phyloP scores from a whole-genome alignment of 2,329 filamentous ascomycete genomes.

The Diplocarpon rosae region DNA sequence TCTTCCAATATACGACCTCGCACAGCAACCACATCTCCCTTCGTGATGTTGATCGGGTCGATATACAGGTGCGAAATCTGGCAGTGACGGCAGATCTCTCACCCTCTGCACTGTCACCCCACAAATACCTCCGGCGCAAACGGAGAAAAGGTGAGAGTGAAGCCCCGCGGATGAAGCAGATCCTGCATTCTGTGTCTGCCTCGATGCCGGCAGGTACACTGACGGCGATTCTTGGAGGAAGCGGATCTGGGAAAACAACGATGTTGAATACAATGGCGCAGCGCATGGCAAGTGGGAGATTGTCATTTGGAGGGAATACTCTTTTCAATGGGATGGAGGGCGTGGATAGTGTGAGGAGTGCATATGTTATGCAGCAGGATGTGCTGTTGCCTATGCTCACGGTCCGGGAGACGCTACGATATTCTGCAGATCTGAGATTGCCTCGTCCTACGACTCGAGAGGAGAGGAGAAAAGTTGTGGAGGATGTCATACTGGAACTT shows the following conservation, averaged over 20 bases:
- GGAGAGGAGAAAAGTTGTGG: constrained; percentile 53
- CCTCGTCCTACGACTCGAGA: constrained; percentile 48
- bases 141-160: constrained; percentile 26
- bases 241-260: constrained; percentile 63
- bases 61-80: constrained; percentile 42
- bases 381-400: constrained; percentile 62
- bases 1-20: constrained; percentile 8
- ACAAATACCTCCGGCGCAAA: constrained; percentile 27
- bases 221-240: constrained; percentile 66
- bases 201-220: constrained; percentile 54
- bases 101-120: constrained; percentile 38
- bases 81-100: constrained; percentile 47
- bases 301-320: constrained; percentile 41
- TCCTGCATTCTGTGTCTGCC: constrained; percentile 54
- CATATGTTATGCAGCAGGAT: constrained; percentile 70
- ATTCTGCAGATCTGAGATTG: constrained; percentile 61
- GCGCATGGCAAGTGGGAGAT: constrained; percentile 44
- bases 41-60: constrained; percentile 42
- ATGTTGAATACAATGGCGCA: constrained; percentile 62
- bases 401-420: constrained; percentile 62
- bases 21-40: constrained; percentile 25
- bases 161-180: constrained; percentile 33
- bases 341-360: constrained; percentile 44
- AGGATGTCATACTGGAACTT: constrained; percentile 66
- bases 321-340: constrained; percentile 50